phyloP scores from a whole-genome alignment of 768 basidiomycete genomes.

The Auriculariales sp. region DNA sequence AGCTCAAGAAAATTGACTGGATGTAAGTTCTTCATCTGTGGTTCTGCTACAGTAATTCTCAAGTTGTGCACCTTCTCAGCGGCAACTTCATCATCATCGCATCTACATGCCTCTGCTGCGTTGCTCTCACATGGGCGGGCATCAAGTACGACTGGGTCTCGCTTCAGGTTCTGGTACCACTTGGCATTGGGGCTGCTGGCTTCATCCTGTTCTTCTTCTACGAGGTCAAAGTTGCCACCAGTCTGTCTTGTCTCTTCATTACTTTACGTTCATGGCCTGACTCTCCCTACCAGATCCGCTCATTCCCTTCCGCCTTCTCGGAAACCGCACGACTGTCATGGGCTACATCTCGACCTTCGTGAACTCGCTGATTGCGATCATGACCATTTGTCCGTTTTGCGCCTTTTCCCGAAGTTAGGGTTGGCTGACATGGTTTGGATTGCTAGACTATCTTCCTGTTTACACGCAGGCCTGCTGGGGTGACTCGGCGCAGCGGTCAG shows the following conservation, averaged over 20 bases:
- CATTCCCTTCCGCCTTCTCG: not conserved
- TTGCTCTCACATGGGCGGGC: constrained; percentile 30
- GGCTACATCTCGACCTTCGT: not conserved
- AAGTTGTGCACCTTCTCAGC: constrained; percentile 16
- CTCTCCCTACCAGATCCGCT: not conserved
- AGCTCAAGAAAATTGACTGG: constrained; percentile 17
- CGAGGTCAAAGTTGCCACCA: constrained; percentile 24
- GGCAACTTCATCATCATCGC: constrained; percentile 21
- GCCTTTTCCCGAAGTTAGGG: too few relatives aligned
- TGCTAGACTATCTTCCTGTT: constrained; percentile 15
- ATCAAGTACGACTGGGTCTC: constrained; percentile 26
- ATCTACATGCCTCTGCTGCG: constrained; percentile 14
- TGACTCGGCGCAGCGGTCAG: constrained; percentile 17
- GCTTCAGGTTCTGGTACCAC: constrained; percentile 23
- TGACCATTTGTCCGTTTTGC: not conserved
- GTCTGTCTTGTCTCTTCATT: too few relatives aligned
- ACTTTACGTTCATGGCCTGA: too few relatives aligned
- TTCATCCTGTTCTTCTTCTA: constrained; percentile 22
- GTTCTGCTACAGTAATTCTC: constrained; percentile 14
- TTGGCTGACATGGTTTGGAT: not conserved
- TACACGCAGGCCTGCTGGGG: constrained; percentile 18
- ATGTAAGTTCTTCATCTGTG: constrained; percentile 13
- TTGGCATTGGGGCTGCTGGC: constrained; percentile 25
- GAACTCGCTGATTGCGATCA: not conserved
- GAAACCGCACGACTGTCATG: not conserved